phyloP scores from a whole-genome alignment of 495 filamentous ascomycete species.

The Parachaetomium inaequale region DNA sequence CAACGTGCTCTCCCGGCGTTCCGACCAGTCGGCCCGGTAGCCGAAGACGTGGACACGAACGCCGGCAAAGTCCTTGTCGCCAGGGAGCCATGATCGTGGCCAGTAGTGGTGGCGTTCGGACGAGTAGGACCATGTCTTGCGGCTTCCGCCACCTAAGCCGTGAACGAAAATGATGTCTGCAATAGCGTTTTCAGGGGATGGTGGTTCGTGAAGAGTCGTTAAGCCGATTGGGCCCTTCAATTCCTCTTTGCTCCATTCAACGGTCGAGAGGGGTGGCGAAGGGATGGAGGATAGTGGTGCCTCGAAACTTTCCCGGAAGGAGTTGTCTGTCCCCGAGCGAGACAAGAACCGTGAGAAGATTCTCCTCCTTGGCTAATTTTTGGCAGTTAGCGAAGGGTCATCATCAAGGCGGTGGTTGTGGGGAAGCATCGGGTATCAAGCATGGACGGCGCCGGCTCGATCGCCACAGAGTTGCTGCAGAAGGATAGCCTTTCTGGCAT shows the following conservation, averaged over 20 bases:
- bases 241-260: slow-evolving; percentile 12
- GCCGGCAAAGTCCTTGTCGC: slow-evolving; percentile 26
- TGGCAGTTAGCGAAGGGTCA: too few relatives aligned
- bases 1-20: slow-evolving; percentile 34
- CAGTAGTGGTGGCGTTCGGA: slow-evolving; percentile 27
- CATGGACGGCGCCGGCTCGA: too few relatives aligned
- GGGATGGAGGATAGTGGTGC: background rate
- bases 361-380: slow-evolving; percentile 1
- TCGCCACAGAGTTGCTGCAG: too few relatives aligned
- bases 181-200: slow-evolving; percentile 18
- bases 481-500: too few relatives aligned
- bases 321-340: background rate
- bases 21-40: slow-evolving; percentile 32
- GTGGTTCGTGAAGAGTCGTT: slow-evolving; percentile 34
- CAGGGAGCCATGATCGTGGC: slow-evolving; percentile 33
- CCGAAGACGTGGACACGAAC: slow-evolving; percentile 32
- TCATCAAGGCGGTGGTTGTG: too few relatives aligned
- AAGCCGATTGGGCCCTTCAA: slow-evolving; percentile 34
- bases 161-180: slow-evolving; percentile 43
- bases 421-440: too few relatives aligned
- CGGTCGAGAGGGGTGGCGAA: background rate
- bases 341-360: slow-evolving; percentile 11
- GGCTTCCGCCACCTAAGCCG: slow-evolving; percentile 33
- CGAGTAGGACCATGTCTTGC: slow-evolving; percentile 33
- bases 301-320: background rate